Evolutionary conservation across 305 asterid genomes (phyloP).

Genomic region (Rubia balearica): DNA sequence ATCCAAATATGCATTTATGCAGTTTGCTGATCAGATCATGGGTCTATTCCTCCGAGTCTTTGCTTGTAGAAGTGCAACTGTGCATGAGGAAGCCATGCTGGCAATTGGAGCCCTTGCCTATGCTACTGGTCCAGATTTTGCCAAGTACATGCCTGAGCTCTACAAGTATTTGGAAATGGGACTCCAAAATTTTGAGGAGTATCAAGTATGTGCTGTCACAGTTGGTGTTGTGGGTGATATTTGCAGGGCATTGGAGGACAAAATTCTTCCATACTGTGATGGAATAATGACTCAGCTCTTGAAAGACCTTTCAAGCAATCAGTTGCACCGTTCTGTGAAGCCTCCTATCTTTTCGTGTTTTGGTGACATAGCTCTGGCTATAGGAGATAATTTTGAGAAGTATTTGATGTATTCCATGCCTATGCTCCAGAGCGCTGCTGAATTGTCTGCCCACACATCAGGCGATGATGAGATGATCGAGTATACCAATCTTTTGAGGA

Average conservation of each 20-base stretch:
- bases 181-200: conserved; percentile 95
- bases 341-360: conserved; percentile 94
- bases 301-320: conserved; percentile 81
- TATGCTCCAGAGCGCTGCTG: conserved; percentile 95
- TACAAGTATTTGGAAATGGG: conserved; percentile 92
- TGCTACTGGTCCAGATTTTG: conserved; percentile 67
- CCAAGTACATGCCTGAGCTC: conserved; percentile 79
- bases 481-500: conserved; percentile 66
- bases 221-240: conserved; percentile 92
- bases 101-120: conserved; percentile 95
- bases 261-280: conserved; percentile 72
- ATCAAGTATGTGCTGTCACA: conserved; percentile 90
- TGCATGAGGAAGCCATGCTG: conserved; percentile 96
- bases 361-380: conserved; percentile 87
- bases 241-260: conserved; percentile 87
- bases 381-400: conserved; percentile 79
- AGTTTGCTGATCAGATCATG: conserved; percentile 87
- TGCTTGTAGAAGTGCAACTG: conserved; percentile 87
- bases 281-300: conserved; percentile 88
- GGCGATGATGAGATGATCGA: conserved; percentile 83
- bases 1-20: conserved; percentile 59
- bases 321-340: conserved; percentile 84
- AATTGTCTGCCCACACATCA: conserved; percentile 65
- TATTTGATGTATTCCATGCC: conserved; percentile 88
- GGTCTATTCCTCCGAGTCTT: conserved; percentile 70